Evolutionary conservation across 2,329 filamentous ascomycete species (phyloP), one percentile per base, ranked within the genome.

Genomic region (Pseudocercospora pini-densiflorae): DNA sequence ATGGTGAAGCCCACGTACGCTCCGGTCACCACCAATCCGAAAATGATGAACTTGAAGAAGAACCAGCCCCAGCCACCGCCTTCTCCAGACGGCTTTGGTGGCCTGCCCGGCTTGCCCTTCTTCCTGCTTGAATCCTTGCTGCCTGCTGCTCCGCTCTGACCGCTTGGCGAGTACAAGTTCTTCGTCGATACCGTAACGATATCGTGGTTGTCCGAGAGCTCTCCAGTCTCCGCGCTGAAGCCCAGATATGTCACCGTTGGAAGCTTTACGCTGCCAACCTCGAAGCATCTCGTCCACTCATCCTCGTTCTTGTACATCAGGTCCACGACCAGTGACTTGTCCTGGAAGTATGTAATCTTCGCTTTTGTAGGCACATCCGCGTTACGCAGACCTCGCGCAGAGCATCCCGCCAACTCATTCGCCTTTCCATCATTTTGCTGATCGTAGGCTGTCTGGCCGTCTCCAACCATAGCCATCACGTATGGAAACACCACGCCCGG

Each of bases 401-500:
- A 97, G 85, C 95, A 99, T 66, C 95, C 95, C 61, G 93, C 94
- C 68, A 97, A 85, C 81, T 99, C 95, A 75, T 92, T 93, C 64
- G 89, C 87, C 85, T 97, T 98, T 78, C 95, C 95, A 76, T 99
- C 95, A 75, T 94, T 94, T 74, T 90, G 89, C 83, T 97, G 93
- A 84, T 98, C 93, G 81, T 99, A 99, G 14, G 84, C 79, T 6
- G 91, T 97, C 77, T 93, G 85, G 68, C 95, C 94, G 79, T 99
- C 95, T 67, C 95, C 95, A 72, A 93, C 85, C 95, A 98, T 98
- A 69, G 94, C 94, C 94, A 98, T 97, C 75, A 99, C 91, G 77
- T 97, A 97, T 59, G 95, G 95, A 81, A 99, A 99, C 55, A 97
- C 92, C 49, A 93, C 91, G 51, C 95, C 95, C 0, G 95, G 94